Evolutionary conservation across 371 early-diverging fungal genomes (phyloP).

Genomic region (Sporodiniella umbellata): DNA sequence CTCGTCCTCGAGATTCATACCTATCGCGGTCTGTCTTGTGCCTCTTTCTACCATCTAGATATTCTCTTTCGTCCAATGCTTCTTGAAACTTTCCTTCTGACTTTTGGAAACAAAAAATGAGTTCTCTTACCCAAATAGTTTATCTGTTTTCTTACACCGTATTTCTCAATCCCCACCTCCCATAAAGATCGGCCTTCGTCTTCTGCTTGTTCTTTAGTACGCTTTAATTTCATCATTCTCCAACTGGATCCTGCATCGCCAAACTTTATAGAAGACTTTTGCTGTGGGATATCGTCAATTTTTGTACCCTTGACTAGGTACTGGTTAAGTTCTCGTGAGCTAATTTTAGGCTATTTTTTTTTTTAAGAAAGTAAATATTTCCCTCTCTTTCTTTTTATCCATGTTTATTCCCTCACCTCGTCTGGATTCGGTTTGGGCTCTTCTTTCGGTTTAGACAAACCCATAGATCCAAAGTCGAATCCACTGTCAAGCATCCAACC

Average conservation of each 20-base stretch:
- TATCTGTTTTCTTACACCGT: constrained; percentile 42
- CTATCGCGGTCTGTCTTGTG: constrained; percentile 6
- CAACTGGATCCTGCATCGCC: constrained; percentile 80
- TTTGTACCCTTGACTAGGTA: constrained; percentile 43
- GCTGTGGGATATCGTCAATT: constrained; percentile 46
- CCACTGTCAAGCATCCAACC: constrained; percentile 48
- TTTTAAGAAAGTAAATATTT: neutral
- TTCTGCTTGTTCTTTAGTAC: constrained; percentile 67
- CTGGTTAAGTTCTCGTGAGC: constrained; percentile 52
- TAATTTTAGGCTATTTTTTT: constrained; percentile 39
- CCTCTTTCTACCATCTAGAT: constrained; percentile 49
- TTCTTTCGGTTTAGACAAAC: constrained; percentile 21
- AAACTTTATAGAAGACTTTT: constrained; percentile 30
- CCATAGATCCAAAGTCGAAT: constrained; percentile 43
- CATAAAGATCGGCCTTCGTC: constrained; percentile 62
- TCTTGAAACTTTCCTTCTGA: constrained; percentile 65
- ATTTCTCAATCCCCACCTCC: constrained; percentile 74
- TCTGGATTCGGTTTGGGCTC: constrained; percentile 40
- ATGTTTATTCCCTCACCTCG: constrained; percentile 13
- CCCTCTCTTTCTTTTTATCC: neutral
- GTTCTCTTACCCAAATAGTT: neutral
- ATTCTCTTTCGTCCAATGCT: constrained; percentile 65
- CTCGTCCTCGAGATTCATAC: constrained; percentile 1
- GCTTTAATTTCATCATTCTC: constrained; percentile 80
- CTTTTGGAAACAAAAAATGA: constrained; percentile 20